Conservation (phyloP, 805 yeast species). For the Komagataella populi region DNA sequence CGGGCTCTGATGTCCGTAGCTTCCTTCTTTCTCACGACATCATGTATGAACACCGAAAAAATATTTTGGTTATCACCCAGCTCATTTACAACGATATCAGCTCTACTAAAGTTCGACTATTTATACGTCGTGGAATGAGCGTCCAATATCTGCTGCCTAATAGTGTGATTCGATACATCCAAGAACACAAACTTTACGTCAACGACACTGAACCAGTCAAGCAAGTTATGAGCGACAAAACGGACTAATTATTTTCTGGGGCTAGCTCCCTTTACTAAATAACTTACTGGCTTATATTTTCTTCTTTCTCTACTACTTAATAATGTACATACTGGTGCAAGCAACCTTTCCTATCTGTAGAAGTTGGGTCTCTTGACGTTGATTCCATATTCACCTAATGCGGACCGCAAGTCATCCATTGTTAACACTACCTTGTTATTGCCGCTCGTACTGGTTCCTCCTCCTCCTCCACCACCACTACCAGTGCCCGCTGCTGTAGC, state of each 20-base stretch:
- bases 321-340: background rate
- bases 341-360: conserved; percentile 41
- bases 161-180: conserved; percentile 87
- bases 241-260: conserved; percentile 47
- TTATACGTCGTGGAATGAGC: conserved; percentile 90
- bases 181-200: conserved; percentile 77
- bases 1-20: conserved; percentile 91
- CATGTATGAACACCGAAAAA: conserved; percentile 92
- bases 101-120: conserved; percentile 87
- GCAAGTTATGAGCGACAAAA: conserved; percentile 43
- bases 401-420: conserved; percentile 86
- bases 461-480: conserved; percentile 7
- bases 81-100: conserved; percentile 92
- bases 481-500: conserved; percentile 4
- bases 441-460: conserved; percentile 5
- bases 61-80: conserved; percentile 89
- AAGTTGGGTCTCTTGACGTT: conserved; percentile 88
- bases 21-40: conserved; percentile 89
- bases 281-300: background rate
- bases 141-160: conserved; percentile 92
- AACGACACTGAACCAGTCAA: conserved; percentile 90
- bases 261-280: conserved; percentile 66
- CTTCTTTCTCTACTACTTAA: background rate
- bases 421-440: conserved; percentile 66
- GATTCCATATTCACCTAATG: conserved; percentile 72